These are phyloP conservation scores for Eurotiales sp. DNA, from an alignment of 2,329 filamentous ascomycete genomes.

Conservation along the genomic window DNA sequence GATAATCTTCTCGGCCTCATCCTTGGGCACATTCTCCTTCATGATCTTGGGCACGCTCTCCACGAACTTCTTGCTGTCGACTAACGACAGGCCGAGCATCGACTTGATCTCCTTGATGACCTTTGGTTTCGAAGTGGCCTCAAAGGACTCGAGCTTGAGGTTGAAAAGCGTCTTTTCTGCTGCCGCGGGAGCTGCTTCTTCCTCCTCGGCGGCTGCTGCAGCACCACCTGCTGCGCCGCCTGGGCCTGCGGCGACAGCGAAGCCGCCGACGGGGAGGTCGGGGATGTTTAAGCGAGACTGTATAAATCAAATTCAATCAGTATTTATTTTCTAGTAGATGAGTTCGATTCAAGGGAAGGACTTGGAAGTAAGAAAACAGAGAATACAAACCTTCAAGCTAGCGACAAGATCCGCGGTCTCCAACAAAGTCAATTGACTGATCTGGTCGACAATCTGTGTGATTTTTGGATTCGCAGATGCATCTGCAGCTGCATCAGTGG, in stretches of 20 bases:
- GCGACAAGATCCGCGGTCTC: slow-evolving; percentile 96
- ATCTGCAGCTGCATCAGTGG: slow-evolving; percentile 61
- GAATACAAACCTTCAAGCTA: slow-evolving; percentile 72
- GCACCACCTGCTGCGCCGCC: slow-evolving; percentile 58
- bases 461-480: slow-evolving; percentile 81
- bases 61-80: slow-evolving; percentile 99
- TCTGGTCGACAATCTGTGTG: slow-evolving; percentile 90
- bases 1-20: slow-evolving; percentile 98
- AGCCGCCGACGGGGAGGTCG: slow-evolving; percentile 91
- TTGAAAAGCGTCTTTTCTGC: slow-evolving; percentile 97
- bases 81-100: slow-evolving; percentile 88
- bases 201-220: slow-evolving; percentile 63
- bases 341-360: not conserved
- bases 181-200: slow-evolving; percentile 81
- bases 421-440: slow-evolving; percentile 93
- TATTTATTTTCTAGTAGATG: no score
- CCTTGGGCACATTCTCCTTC: slow-evolving; percentile 98
- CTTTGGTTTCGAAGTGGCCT: slow-evolving; percentile 89
- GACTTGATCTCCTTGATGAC: slow-evolving; percentile 99
- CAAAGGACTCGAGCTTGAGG: slow-evolving; percentile 88
- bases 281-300: slow-evolving; percentile 95
- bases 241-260: slow-evolving; percentile 64
- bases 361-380: not conserved
- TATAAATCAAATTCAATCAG: not conserved
- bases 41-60: slow-evolving; percentile 96